These are phyloP conservation scores for Psilocybe cubensis DNA, from an alignment of 768 basidiomycete genomes.

Conservation along the genomic window DNA sequence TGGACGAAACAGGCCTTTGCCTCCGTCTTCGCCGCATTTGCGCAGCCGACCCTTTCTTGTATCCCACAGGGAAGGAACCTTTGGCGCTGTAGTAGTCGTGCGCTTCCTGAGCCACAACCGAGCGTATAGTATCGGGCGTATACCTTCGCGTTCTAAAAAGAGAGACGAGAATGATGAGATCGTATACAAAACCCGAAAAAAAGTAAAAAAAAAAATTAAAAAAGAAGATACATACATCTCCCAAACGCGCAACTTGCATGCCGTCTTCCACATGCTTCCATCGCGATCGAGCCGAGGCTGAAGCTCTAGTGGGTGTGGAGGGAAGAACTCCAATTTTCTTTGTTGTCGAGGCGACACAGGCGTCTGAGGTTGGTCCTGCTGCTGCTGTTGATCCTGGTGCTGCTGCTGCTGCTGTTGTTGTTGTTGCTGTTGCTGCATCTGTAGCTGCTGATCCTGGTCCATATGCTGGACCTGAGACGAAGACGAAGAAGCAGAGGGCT, in stretches of 20 bases:
- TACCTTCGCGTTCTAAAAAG: conserved; percentile 22
- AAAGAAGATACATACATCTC: conserved; percentile 25
- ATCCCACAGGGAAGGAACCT: conserved; percentile 21
- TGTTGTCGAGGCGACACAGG: conserved; percentile 12
- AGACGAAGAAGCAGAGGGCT: not conserved
- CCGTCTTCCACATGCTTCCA: conserved; percentile 26
- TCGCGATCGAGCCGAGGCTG: conserved; percentile 20
- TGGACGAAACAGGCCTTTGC: too few relatives aligned
- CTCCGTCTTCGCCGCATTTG: not conserved
- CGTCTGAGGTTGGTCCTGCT: conserved; percentile 12
- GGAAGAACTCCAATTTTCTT: conserved; percentile 13
- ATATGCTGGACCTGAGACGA: not conserved
- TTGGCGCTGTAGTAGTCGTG: conserved; percentile 24
- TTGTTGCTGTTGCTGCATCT: conserved; percentile 8
- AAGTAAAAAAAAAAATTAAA: conserved; percentile 7
- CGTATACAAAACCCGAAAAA: not conserved
- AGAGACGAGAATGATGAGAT: not conserved
- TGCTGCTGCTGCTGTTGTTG: conserved; percentile 3
- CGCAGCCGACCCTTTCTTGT: not conserved
- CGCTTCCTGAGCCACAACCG: conserved; percentile 27
- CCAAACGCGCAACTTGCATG: conserved; percentile 28
- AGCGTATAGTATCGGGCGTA: conserved; percentile 26
- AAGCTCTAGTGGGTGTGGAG: conserved; percentile 18
- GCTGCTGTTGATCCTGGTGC: conserved; percentile 18
- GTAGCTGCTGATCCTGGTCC: conserved; percentile 6